Conservation (phyloP, 768 basidiomycete species). For the Auriscalpium microsporum region DNA sequence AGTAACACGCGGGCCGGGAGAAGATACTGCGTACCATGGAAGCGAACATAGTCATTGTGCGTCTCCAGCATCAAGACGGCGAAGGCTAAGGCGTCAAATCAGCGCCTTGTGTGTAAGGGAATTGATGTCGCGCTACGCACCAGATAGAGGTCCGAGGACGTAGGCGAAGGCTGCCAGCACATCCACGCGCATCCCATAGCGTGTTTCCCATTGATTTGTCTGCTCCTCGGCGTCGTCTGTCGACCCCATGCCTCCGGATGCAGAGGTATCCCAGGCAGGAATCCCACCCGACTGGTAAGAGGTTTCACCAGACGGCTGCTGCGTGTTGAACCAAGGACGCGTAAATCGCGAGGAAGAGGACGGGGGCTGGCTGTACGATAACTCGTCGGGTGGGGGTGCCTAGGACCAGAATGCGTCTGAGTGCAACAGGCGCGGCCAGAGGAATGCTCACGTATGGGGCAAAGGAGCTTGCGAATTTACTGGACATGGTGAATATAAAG, state of each 20-base stretch:
- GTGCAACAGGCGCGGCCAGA: not conserved
- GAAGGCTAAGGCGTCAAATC: slow-evolving; percentile 39
- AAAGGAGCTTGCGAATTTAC: slow-evolving; percentile 45
- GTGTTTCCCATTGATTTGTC: slow-evolving; percentile 62
- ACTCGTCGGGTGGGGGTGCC: slow-evolving; percentile 56
- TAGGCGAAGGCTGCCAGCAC: slow-evolving; percentile 57
- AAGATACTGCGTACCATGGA: slow-evolving; percentile 47
- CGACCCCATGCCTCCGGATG: slow-evolving; percentile 28
- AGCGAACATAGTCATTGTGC: slow-evolving; percentile 67
- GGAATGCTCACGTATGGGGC: slow-evolving; percentile 45
- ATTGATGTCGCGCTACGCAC: slow-evolving; percentile 29
- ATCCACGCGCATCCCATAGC: slow-evolving; percentile 59
- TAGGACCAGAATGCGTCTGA: slow-evolving; percentile 16
- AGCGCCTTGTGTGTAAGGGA: no score
- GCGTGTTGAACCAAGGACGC: slow-evolving; percentile 47
- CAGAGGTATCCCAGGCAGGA: slow-evolving; percentile 44
- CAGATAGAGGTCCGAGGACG: slow-evolving; percentile 62
- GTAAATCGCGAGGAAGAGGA: slow-evolving; percentile 22
- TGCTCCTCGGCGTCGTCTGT: slow-evolving; percentile 31
- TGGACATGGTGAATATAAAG: slow-evolving; percentile 21
- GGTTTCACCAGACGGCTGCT: slow-evolving; percentile 21
- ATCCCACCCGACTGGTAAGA: slow-evolving; percentile 70
- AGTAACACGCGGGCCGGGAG: slow-evolving; percentile 2
- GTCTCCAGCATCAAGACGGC: slow-evolving; percentile 64
- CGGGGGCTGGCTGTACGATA: slow-evolving; percentile 19